phyloP scores from a whole-genome alignment of 192 early-diverging fungal genomes.

The Jimgerdemannia flammicorona region DNA sequence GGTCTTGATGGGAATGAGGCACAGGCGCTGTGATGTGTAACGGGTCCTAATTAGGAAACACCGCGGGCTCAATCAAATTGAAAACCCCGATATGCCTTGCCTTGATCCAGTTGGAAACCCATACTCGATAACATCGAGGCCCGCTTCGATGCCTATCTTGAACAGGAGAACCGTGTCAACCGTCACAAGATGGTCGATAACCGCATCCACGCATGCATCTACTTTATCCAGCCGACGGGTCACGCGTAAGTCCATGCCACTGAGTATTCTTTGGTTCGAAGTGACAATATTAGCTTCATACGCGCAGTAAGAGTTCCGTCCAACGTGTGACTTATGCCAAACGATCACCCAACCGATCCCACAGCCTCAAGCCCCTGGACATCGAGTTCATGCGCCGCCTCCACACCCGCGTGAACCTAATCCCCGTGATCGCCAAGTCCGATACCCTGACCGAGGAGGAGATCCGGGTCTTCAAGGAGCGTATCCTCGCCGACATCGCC shows the following conservation, averaged over 20 bases:
- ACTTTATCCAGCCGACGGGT: constrained; percentile 97
- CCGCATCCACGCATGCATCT: constrained; percentile 91
- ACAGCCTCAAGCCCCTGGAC: constrained; percentile 81
- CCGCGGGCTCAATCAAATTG: too few species aligned
- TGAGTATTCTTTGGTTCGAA: too few species aligned
- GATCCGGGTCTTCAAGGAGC: constrained; percentile 80
- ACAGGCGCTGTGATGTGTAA: too few species aligned
- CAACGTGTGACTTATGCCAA: background rate
- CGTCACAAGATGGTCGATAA: constrained; percentile 89
- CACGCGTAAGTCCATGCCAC: constrained; percentile 64
- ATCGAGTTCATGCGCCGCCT: constrained; percentile 96
- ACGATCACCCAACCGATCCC: constrained; percentile 1
- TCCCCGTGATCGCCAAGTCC: constrained; percentile 87
- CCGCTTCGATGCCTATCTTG: constrained; percentile 89
- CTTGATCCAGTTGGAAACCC: constrained; percentile 98
- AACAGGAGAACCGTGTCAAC: constrained; percentile 90
- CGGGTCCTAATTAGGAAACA: too few species aligned
- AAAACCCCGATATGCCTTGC: too few species aligned
- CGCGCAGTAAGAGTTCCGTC: too few species aligned
- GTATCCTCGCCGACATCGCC: constrained; percentile 79
- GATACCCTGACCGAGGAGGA: constrained; percentile 88
- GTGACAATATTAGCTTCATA: too few species aligned
- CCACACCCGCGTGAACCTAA: constrained; percentile 84
- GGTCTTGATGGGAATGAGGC: too few species aligned
- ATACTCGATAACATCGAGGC: constrained; percentile 94